These are phyloP conservation scores for maize (Zea mays) DNA, from an alignment of 176 grass and related monocot genomes.

Conservation along the genomic window DNA sequence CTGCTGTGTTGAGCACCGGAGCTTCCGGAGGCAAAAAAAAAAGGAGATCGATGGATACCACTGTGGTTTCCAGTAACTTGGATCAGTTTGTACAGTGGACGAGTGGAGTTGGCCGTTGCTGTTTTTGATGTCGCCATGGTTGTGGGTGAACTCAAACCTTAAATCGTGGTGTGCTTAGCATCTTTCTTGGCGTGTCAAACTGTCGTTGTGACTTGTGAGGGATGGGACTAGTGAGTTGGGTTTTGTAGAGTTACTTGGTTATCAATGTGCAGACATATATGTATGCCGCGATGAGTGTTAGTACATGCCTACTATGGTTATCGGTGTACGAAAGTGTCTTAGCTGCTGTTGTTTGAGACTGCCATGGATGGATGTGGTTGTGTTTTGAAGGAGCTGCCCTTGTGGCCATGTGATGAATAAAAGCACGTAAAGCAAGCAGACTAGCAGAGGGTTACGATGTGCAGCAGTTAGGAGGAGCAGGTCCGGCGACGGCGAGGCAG, in stretches of 20 bases:
- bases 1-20: conserved; percentile 5
- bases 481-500: not conserved
- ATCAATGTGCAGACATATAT: not conserved
- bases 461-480: not conserved
- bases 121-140: conserved; percentile 3
- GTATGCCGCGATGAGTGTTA: not conserved
- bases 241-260: not conserved
- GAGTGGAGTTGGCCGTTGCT: not conserved
- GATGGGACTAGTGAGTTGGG: not conserved
- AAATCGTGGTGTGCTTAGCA: not conserved
- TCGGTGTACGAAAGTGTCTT: not conserved
- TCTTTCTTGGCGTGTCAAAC: not conserved
- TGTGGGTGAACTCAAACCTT: not conserved
- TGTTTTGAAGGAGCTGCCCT: not conserved
- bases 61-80: not conserved
- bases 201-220: not conserved
- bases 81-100: conserved; percentile 38
- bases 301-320: not conserved
- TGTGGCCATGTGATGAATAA: not conserved
- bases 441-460: not conserved
- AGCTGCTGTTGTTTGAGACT: not conserved
- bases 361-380: too few species aligned
- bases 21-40: not conserved
- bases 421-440: not conserved
- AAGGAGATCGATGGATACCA: not conserved